Evolutionary conservation across 257 asterid genomes (phyloP).

Genomic region (Fraxinus quadrangulata): DNA sequence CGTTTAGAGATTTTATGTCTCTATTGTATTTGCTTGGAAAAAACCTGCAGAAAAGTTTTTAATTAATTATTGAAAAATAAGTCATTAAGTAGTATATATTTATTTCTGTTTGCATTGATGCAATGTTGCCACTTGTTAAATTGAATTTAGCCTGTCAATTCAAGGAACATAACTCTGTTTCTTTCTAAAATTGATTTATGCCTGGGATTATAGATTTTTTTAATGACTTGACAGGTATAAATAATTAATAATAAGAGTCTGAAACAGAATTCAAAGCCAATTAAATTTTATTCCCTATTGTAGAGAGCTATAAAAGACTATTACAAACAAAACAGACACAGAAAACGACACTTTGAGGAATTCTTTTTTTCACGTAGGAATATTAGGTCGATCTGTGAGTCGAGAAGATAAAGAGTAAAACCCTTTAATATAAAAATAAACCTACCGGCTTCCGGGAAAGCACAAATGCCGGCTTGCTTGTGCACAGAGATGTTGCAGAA

Average conservation of each 20-base stretch:
- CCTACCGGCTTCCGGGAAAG: conserved; percentile 91
- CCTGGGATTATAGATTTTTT: background rate
- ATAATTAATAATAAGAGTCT: background rate
- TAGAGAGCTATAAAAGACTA: too few relatives aligned
- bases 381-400: background rate
- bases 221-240: background rate
- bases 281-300: background rate
- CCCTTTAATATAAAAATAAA: background rate
- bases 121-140: conserved; percentile 24
- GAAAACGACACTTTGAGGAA: too few relatives aligned
- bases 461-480: conserved; percentile 68
- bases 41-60: conserved; percentile 41
- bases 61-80: background rate
- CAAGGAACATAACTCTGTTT: conserved; percentile 3
- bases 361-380: background rate
- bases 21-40: conserved; percentile 89
- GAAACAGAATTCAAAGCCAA: too few relatives aligned
- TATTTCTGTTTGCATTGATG: background rate
- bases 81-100: too few relatives aligned
- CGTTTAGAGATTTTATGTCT: conserved; percentile 71
- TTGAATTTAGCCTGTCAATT: conserved; percentile 29
- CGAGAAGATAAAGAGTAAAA: background rate
- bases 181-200: background rate
- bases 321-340: too few relatives aligned
- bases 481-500: conserved; percentile 64